Conservation (phyloP, 1,139 yeast species). For the Yamadazyma oceani region DNA sequence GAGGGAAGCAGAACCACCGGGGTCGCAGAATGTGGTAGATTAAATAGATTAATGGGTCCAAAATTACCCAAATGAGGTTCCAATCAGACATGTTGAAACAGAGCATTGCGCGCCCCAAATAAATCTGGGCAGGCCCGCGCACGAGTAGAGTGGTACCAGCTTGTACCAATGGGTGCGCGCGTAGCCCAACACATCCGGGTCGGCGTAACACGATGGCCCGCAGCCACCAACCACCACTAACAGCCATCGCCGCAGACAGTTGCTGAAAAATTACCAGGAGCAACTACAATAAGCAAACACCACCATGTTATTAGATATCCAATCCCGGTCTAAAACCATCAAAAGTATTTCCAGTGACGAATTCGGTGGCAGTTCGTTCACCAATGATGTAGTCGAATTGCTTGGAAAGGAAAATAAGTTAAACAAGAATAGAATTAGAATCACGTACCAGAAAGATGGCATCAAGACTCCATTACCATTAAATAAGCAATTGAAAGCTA, state of each 20-base stretch:
- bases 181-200: too few relatives aligned
- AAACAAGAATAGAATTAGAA: slow-evolving; percentile 30
- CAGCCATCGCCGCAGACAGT: too few relatives aligned
- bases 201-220: too few relatives aligned
- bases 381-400: slow-evolving; percentile 33
- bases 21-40: not conserved
- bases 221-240: too few relatives aligned
- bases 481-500: slow-evolving; percentile 30
- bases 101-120: not conserved
- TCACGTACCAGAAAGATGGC: slow-evolving; percentile 32
- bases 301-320: slow-evolving; percentile 27
- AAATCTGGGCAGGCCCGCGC: too few relatives aligned
- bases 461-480: slow-evolving; percentile 36
- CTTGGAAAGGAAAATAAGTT: slow-evolving; percentile 45
- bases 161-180: too few relatives aligned
- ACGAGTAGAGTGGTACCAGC: too few relatives aligned
- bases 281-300: too few relatives aligned
- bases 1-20: not conserved
- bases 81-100: slow-evolving; percentile 9
- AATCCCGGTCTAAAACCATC: slow-evolving; percentile 53
- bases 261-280: not conserved
- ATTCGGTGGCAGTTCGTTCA: slow-evolving; percentile 29
- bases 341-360: slow-evolving; percentile 39
- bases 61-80: slow-evolving; percentile 9
- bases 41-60: not conserved